Evolutionary conservation across 129 eudicot species (phyloP).

Genomic region (Escallonia rubra): DNA sequence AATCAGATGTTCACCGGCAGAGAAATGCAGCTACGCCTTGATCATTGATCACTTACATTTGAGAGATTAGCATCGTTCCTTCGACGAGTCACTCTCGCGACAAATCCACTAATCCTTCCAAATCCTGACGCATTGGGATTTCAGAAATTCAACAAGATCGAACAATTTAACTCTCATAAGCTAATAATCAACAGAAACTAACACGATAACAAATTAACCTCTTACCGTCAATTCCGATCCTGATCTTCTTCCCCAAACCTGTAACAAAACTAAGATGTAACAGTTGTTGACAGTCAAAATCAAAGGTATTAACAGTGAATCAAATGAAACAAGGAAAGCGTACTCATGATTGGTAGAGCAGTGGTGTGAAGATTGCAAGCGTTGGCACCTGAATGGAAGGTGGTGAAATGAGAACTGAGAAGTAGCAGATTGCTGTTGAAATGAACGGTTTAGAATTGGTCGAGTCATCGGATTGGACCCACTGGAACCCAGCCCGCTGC

Average conservation of each 20-base stretch:
- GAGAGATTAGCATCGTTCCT: conserved; percentile 4
- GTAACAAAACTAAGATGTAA: conserved; percentile 3
- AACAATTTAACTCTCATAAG: not conserved
- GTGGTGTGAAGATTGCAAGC: not conserved
- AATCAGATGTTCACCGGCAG: no score
- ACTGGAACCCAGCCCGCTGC: not conserved
- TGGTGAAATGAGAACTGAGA: not conserved
- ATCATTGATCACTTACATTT: not conserved
- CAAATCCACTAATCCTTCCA: conserved; percentile 17
- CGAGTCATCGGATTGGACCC: conserved; percentile 10
- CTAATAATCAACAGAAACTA: no score
- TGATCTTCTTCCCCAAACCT: conserved; percentile 21
- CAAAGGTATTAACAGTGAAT: no score
- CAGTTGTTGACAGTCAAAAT: no score
- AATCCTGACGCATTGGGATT: conserved; percentile 8
- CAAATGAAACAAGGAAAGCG: no score
- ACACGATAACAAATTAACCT: not conserved
- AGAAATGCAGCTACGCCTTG: no score
- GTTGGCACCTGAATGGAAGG: not conserved
- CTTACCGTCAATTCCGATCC: conserved; percentile 13
- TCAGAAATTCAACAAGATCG: not conserved
- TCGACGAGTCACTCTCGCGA: conserved; percentile 9
- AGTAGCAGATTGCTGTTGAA: conserved; percentile 4
- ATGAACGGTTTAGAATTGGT: conserved; percentile 11
- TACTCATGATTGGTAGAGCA: no score